A percentile compares a stretch with the other conserved stretches of the same genome.
phyloP scores from a whole-genome alignment of 1,139 yeast species.

The Geotrichum restrictum region DNA sequence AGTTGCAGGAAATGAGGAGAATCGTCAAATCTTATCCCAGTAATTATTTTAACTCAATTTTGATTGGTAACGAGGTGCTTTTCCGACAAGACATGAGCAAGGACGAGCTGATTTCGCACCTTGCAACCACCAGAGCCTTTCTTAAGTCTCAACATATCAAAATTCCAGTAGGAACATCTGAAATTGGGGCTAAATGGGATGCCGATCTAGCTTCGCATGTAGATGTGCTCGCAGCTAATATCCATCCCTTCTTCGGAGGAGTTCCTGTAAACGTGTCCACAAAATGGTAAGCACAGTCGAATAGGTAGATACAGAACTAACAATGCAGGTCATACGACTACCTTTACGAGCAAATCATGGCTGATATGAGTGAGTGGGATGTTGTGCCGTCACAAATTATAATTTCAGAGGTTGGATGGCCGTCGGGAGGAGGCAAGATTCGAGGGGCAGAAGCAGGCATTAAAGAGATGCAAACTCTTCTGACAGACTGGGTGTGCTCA shows the following conservation, averaged over 20 bases:
- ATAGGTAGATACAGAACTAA: not conserved
- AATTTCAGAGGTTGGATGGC: conserved; percentile 71
- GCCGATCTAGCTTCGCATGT: conserved; percentile 38
- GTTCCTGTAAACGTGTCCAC: conserved; percentile 48
- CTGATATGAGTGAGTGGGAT: conserved; percentile 30
- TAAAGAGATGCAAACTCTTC: conserved; percentile 46
- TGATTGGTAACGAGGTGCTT: conserved; percentile 62
- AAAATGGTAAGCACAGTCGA: conserved; percentile 41
- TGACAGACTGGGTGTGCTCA: conserved; percentile 53
- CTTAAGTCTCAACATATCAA: conserved; percentile 36
- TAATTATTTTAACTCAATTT: conserved; percentile 48
- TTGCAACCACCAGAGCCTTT: conserved; percentile 44
- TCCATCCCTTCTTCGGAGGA: conserved; percentile 70
- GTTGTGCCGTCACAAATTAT: conserved; percentile 35
- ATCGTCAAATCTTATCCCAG: conserved; percentile 48
- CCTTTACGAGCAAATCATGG: conserved; percentile 44
- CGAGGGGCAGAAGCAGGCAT: conserved; percentile 48
- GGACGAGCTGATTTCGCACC: conserved; percentile 43
- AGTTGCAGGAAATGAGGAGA: conserved; percentile 40
- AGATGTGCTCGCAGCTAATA: conserved; percentile 60
- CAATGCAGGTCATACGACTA: conserved; percentile 42
- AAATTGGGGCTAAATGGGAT: conserved; percentile 47
- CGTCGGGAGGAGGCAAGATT: conserved; percentile 55
- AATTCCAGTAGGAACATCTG: conserved; percentile 55
- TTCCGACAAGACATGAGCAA: conserved; percentile 50